Conservation (phyloP, 208 protist genomes). For the Wallacemonas sp. region DNA sequence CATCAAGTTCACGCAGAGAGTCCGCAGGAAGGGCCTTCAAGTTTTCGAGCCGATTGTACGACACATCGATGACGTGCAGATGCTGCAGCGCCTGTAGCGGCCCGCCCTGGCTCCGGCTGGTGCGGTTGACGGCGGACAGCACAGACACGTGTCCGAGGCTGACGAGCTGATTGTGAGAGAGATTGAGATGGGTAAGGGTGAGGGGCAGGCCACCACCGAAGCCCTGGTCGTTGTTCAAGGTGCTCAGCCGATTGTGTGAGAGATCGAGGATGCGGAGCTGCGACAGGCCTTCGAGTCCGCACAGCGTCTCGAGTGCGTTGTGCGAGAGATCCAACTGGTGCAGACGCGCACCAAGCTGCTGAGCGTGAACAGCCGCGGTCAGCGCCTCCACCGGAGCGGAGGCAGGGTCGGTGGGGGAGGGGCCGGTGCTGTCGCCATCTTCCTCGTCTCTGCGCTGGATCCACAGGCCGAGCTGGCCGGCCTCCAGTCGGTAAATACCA, state of each 20-base stretch:
- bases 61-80: conserved; percentile 59
- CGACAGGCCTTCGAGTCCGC: conserved; percentile 57
- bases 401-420: neutral
- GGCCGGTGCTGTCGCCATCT: neutral
- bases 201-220: conserved; percentile 46
- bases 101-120: conserved; percentile 23
- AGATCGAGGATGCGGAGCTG: conserved; percentile 66
- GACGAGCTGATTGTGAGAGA: conserved; percentile 76
- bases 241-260: conserved; percentile 68
- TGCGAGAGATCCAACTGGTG: conserved; percentile 61
- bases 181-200: conserved; percentile 48
- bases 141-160: conserved; percentile 30
- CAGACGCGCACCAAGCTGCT: neutral
- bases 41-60: conserved; percentile 70
- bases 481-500: conserved; percentile 69
- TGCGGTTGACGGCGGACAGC: conserved; percentile 20
- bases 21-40: conserved; percentile 57
- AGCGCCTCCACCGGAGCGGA: neutral
- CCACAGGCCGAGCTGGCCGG: conserved; percentile 51
- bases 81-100: conserved; percentile 49
- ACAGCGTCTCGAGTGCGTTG: conserved; percentile 62
- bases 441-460: neutral
- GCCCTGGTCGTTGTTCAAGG: conserved; percentile 21
- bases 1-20: conserved; percentile 55
- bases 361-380: neutral